Percentiles rank a stretch among this genome's conserved stretches.
Conservation (phyloP, 2,329 filamentous ascomycete genomes). For the Rhinocladiella similis region DNA sequence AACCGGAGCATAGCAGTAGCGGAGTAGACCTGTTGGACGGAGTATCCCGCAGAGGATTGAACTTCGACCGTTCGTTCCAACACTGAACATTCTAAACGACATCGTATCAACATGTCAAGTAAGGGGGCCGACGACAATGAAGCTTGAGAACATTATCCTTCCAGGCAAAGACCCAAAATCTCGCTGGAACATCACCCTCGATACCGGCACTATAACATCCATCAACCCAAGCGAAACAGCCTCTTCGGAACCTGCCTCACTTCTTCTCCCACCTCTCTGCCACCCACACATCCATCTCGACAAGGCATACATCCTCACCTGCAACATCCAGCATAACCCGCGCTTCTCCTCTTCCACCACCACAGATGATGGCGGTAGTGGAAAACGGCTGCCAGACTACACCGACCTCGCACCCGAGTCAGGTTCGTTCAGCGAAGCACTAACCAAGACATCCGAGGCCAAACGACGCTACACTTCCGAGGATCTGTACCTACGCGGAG, state of each 20-base stretch:
- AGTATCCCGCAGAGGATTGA: no score
- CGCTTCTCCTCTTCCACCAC: background rate
- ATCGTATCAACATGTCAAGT: no score
- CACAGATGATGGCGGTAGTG: background rate
- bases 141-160: conserved; percentile 24
- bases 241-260: conserved; percentile 17
- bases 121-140: conserved; percentile 9
- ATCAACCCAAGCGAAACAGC: conserved; percentile 14
- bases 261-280: conserved; percentile 59
- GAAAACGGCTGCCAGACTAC: conserved; percentile 40
- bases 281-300: conserved; percentile 75
- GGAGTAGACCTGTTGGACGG: no score
- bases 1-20: no score
- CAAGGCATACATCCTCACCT: conserved; percentile 43
- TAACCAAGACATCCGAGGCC: conserved; percentile 58
- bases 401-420: conserved; percentile 58
- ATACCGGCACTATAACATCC: conserved; percentile 17
- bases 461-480: conserved; percentile 63
- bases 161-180: conserved; percentile 19
- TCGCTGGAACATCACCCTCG: conserved; percentile 21
- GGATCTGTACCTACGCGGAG: conserved; percentile 65
- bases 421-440: conserved; percentile 67
- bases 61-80: no score
- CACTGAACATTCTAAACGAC: no score
- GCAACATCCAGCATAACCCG: conserved; percentile 20